Percentiles rank a stretch among this genome's conserved stretches.
Evolutionary conservation across 2,329 filamentous ascomycete genomes (phyloP).

Genomic region (Pestalotiopsis sp.): DNA sequence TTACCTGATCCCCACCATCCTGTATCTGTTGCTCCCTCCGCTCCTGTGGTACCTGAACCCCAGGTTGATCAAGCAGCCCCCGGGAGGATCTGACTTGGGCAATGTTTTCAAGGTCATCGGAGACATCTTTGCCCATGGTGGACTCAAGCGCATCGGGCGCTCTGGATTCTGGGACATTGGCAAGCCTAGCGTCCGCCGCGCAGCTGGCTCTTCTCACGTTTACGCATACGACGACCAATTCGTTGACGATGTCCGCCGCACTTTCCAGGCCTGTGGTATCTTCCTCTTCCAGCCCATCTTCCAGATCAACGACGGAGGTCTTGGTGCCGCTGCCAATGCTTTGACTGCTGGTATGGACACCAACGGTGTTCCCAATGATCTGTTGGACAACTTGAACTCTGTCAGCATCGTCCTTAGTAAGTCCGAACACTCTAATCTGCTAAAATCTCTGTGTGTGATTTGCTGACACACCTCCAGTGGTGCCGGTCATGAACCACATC

Average conservation of each 20-base stretch:
- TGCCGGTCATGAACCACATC: conserved; percentile 43
- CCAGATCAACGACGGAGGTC: conserved; percentile 37
- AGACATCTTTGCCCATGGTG: conserved; percentile 37
- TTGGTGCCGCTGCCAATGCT: conserved; percentile 45
- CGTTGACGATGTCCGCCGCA: conserved; percentile 63
- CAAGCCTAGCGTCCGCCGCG: conserved; percentile 53
- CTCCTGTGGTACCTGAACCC: conserved; percentile 61
- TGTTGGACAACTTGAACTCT: conserved; percentile 46
- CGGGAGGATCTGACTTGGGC: conserved; percentile 67
- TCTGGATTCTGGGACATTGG: conserved; percentile 55
- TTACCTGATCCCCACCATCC: conserved; percentile 44
- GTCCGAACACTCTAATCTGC: neutral
- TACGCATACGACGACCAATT: conserved; percentile 63
- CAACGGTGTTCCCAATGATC: conserved; percentile 45
- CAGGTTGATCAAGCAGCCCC: conserved; percentile 58
- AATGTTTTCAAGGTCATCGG: conserved; percentile 39
- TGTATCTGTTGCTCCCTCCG: conserved; percentile 62
- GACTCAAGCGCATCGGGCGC: conserved; percentile 27
- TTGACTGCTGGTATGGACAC: conserved; percentile 43
- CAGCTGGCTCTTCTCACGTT: conserved; percentile 35
- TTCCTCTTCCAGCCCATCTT: conserved; percentile 42
- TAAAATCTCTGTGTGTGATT: neutral
- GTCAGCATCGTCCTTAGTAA: conserved; percentile 41
- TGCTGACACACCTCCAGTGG: conserved; percentile 20
- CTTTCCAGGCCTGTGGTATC: conserved; percentile 57